Conservation (phyloP, 2,329 filamentous ascomycete species). For the Nemania diffusa region DNA sequence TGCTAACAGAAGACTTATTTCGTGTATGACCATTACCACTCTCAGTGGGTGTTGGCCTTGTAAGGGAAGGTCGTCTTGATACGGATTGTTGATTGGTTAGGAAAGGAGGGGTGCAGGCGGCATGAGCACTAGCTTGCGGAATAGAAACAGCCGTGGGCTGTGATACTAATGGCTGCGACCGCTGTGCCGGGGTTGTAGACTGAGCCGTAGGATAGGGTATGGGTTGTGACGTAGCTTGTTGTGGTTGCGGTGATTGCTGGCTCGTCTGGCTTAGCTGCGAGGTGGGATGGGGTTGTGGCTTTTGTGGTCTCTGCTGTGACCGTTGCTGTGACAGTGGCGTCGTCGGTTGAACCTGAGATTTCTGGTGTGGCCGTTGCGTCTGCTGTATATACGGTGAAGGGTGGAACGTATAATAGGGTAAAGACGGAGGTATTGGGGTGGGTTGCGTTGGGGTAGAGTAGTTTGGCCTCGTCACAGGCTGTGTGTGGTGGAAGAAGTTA, state of each 20-base stretch:
- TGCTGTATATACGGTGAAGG: slow-evolving; percentile 31
- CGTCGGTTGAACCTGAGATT: slow-evolving; percentile 10
- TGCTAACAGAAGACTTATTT: slow-evolving; percentile 45
- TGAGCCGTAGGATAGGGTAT: slow-evolving; percentile 9
- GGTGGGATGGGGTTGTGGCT: slow-evolving; percentile 8
- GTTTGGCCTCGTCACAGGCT: slow-evolving; percentile 15
- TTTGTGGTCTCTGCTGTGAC: slow-evolving; percentile 23
- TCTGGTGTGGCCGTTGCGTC: slow-evolving; percentile 18
- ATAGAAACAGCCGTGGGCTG: slow-evolving; percentile 10
- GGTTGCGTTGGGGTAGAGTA: slow-evolving; percentile 16
- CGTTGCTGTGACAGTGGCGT: slow-evolving; percentile 20
- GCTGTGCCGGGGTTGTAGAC: slow-evolving; percentile 5
- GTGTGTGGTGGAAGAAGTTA: slow-evolving; percentile 28
- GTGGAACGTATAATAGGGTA: slow-evolving; percentile 35
- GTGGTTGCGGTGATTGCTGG: slow-evolving; percentile 13
- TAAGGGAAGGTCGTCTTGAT: slow-evolving; percentile 37
- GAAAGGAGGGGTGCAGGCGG: slow-evolving; percentile 4
- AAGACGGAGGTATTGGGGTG: slow-evolving; percentile 18
- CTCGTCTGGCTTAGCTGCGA: slow-evolving; percentile 3
- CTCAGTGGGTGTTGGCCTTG: slow-evolving; percentile 36
- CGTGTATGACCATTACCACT: slow-evolving; percentile 42
- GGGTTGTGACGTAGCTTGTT: slow-evolving; percentile 28
- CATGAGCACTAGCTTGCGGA: slow-evolving; percentile 15
- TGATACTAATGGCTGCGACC: slow-evolving; percentile 12
- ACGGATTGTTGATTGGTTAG: slow-evolving; percentile 28